These are phyloP conservation scores for Pezicula carpinea DNA, from an alignment of 2,329 filamentous ascomycete species.

Conservation along the genomic window DNA sequence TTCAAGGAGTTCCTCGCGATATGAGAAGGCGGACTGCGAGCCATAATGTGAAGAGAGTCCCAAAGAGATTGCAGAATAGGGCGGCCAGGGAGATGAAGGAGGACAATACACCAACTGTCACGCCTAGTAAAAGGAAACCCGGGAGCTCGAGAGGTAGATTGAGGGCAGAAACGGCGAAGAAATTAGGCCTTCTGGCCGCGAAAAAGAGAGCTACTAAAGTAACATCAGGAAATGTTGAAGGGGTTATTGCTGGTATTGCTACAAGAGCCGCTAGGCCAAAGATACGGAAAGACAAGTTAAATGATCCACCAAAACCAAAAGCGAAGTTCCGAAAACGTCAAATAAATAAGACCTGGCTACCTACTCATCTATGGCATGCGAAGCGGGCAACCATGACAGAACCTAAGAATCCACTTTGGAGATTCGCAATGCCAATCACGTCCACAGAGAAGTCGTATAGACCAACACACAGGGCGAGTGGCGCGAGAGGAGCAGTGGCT, in stretches of 20 bases:
- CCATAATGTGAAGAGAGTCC: constrained; percentile 90
- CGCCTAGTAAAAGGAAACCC: constrained; percentile 57
- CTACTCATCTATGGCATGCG: constrained; percentile 89
- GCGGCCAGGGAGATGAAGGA: constrained; percentile 74
- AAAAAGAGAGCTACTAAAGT: constrained; percentile 44
- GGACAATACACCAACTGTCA: constrained; percentile 84
- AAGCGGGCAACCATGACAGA: constrained; percentile 88
- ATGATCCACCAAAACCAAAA: constrained; percentile 55
- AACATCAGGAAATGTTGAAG: constrained; percentile 17
- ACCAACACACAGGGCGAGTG: constrained; percentile 75
- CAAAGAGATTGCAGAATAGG: constrained; percentile 66
- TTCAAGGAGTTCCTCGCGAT: constrained; percentile 83
- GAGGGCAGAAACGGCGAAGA: constrained; percentile 72
- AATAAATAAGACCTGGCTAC: constrained; percentile 85
- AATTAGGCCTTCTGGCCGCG: constrained; percentile 58
- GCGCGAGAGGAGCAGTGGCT: constrained; percentile 69
- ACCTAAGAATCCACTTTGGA: constrained; percentile 77
- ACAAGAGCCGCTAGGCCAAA: constrained; percentile 51
- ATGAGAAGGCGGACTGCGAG: constrained; percentile 85
- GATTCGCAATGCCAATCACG: constrained; percentile 79
- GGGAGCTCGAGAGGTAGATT: constrained; percentile 53
- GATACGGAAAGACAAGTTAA: constrained; percentile 65
- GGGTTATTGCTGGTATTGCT: constrained; percentile 29
- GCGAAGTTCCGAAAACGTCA: constrained; percentile 82
- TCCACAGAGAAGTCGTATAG: constrained; percentile 89